These are phyloP conservation scores for Elaphomyces granulatus DNA, from an alignment of 495 filamentous ascomycete genomes.

Conservation along the genomic window DNA sequence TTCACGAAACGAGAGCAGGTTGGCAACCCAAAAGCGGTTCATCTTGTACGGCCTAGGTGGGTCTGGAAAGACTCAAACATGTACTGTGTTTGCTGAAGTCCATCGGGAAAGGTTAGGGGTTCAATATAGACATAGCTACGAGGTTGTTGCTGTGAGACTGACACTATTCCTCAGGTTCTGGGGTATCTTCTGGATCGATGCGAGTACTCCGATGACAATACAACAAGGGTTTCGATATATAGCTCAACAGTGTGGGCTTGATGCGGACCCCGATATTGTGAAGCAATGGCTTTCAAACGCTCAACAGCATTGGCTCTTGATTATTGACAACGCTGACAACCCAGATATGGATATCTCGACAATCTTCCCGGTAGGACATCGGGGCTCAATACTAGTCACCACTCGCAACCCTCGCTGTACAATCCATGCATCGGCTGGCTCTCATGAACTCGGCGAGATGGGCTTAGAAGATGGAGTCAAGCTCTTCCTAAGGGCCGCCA, in stretches of 20 bases:
- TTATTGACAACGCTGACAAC: slow-evolving; percentile 33
- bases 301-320: slow-evolving; percentile 20
- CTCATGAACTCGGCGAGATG: slow-evolving; percentile 16
- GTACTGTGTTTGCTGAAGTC: slow-evolving; percentile 20
- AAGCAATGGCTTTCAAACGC: slow-evolving; percentile 11
- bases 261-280: slow-evolving; percentile 7
- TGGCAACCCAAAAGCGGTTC: slow-evolving; percentile 12
- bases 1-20: not conserved
- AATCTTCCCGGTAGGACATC: slow-evolving; percentile 22
- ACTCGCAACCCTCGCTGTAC: slow-evolving; percentile 21
- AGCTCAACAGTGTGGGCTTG: slow-evolving; percentile 14
- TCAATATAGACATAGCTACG: not conserved
- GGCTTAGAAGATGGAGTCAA: slow-evolving; percentile 16
- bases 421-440: slow-evolving; percentile 17
- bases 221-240: slow-evolving; percentile 17
- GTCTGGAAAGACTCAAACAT: slow-evolving; percentile 24
- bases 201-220: slow-evolving; percentile 10
- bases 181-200: slow-evolving; percentile 21
- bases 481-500: slow-evolving; percentile 20
- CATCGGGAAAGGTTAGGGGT: slow-evolving; percentile 13
- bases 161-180: slow-evolving; percentile 15
- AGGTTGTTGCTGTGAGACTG: not conserved
- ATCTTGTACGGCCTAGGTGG: slow-evolving; percentile 24
- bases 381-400: slow-evolving; percentile 26
- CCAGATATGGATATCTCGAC: slow-evolving; percentile 12